Conservation (phyloP, 2,329 filamentous ascomycete species). For the Talaromyces sp. region DNA sequence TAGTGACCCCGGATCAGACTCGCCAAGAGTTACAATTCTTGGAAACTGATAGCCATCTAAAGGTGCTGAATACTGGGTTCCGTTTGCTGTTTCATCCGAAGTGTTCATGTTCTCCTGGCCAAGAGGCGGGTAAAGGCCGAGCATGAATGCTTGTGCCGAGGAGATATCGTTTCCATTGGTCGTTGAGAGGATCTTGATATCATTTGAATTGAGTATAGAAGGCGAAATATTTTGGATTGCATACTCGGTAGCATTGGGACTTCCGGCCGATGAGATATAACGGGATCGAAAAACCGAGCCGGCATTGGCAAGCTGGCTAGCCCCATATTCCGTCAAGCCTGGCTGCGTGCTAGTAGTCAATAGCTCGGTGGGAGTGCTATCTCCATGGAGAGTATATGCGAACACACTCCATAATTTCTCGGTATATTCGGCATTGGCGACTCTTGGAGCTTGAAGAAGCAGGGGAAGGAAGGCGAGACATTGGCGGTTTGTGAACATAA, state of each 20-base stretch:
- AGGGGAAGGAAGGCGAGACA: conserved; percentile 14
- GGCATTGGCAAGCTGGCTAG: conserved; percentile 55
- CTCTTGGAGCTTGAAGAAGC: conserved; percentile 17
- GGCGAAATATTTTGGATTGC: conserved; percentile 51
- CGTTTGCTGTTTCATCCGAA: conserved; percentile 51
- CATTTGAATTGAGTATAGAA: conserved; percentile 47
- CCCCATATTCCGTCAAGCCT: conserved; percentile 57
- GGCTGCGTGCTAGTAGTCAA: conserved; percentile 32
- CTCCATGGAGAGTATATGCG: conserved; percentile 58
- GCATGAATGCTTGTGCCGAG: conserved; percentile 64
- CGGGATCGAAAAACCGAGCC: conserved; percentile 56
- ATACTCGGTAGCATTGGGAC: conserved; percentile 29
- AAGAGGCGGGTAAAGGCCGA: conserved; percentile 61
- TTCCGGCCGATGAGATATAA: conserved; percentile 48
- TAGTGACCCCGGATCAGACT: conserved; percentile 54
- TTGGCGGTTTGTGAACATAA: conserved; percentile 12
- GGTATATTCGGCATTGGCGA: conserved; percentile 30
- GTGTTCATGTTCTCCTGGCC: conserved; percentile 36
- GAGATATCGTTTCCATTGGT: conserved; percentile 53
- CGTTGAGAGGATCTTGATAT: conserved; percentile 53
- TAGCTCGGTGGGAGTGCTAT: conserved; percentile 55
- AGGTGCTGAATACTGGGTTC: conserved; percentile 50
- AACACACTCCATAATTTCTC: conserved; percentile 53
- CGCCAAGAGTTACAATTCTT: conserved; percentile 48
- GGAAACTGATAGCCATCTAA: conserved; percentile 62